A percentile compares a stretch with the other conserved stretches of the same genome.
Conservation (phyloP, 2,329 filamentous ascomycete species). For the Pochonia chlamydosporia region DNA sequence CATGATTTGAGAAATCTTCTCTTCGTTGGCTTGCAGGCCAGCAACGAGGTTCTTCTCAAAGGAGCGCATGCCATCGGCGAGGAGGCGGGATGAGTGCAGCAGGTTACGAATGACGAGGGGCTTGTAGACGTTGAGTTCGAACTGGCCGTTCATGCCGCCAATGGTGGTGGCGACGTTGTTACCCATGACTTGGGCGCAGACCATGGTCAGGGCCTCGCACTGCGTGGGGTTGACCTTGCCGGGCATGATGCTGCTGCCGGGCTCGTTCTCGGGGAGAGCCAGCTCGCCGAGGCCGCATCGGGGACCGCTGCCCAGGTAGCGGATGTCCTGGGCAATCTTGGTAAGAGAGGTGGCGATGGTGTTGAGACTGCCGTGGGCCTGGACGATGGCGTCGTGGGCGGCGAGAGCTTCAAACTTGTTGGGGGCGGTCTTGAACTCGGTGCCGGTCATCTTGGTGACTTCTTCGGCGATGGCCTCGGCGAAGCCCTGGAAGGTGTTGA, state of each 20-base stretch:
- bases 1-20: constrained; percentile 82
- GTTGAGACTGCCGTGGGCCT: constrained; percentile 90
- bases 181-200: constrained; percentile 95
- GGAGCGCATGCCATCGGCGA: constrained; percentile 88
- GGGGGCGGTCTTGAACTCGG: constrained; percentile 88
- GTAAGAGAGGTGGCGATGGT: constrained; percentile 85
- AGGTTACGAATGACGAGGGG: constrained; percentile 93
- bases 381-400: constrained; percentile 91
- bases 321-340: constrained; percentile 98
- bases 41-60: constrained; percentile 91
- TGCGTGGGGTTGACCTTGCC: constrained; percentile 99
- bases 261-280: constrained; percentile 93
- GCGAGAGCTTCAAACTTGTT: constrained; percentile 99
- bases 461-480: constrained; percentile 88
- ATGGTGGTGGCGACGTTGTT: constrained; percentile 93
- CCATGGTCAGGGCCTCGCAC: constrained; percentile 96
- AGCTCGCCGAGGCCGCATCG: constrained; percentile 95
- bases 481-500: constrained; percentile 97
- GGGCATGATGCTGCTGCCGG: constrained; percentile 96
- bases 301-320: constrained; percentile 92
- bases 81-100: constrained; percentile 81
- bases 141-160: constrained; percentile 95
- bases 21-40: constrained; percentile 88
- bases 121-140: constrained; percentile 99
- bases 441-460: constrained; percentile 87